Base-by-base conservation (phyloP, 305 asterid species). In the Rubia occidens region DNA sequence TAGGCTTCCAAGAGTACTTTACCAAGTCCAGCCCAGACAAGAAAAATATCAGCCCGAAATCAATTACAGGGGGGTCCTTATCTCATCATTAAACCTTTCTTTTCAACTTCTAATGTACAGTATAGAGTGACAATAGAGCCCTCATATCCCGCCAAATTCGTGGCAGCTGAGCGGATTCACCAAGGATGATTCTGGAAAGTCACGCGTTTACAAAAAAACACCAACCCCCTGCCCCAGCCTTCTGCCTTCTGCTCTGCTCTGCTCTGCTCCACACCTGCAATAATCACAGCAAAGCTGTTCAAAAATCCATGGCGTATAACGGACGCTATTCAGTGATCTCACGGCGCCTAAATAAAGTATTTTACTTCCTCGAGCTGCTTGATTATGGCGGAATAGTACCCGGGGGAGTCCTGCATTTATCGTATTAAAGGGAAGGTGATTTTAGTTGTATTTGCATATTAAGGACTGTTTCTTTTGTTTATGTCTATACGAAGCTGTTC, bases 91-190 rank as follows among this genome's bases (percentile, higher is more conserved):
- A 47, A 47, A 47, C 54, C n/a, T 0, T 9, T 1, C 54, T 11
- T 11, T 47, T 47, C 15, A 47, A 10, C 54, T 47, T 47, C 1
- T 2, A 11, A 11, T 11, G 49, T 3, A 15, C n/a, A 59, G 6
- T 15, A 3, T 29, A 60, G 43, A 65, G 21, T 65, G 69, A 65
- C 69, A 44, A 65, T 18, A 44, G 44, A 21, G 20, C 40, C 56
- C 69, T 65, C 20, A 44, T 26, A 18, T 65, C 69, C 69, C 56
- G 69, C 69, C 69, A 65, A 65, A 51, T 65, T 8, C 1, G 1
- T 18, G 3, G 35, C 4, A 3, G 6, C 55, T 42, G 55, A 18
- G 66, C 0, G 0, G 20, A 43, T 5, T 20, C 17, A 32, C 15
- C 13, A 44, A 24, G 58, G 58, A 65, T 21, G 58, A 44, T 43